Conservation (phyloP, 2,329 filamentous ascomycete genomes). For the Cercospora sp. region DNA sequence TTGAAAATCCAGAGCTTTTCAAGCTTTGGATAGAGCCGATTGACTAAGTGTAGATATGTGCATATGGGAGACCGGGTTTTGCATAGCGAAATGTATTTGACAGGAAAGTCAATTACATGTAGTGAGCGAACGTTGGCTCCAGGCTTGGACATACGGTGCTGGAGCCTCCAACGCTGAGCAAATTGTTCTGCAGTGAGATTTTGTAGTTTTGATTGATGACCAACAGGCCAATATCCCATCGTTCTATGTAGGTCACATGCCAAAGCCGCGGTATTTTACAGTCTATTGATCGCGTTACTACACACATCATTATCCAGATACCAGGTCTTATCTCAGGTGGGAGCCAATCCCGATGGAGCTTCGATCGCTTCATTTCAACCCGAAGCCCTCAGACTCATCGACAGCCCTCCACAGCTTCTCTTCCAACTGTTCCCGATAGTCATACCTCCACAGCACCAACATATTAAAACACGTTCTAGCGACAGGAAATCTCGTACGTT, state of each 20-base stretch:
- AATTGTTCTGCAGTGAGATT: background rate
- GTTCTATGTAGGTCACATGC: background rate
- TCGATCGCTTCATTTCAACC: constrained; percentile 63
- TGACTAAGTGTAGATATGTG: background rate
- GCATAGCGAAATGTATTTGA: background rate
- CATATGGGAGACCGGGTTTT: background rate
- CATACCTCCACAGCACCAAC: constrained; percentile 73
- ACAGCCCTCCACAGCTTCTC: constrained; percentile 79
- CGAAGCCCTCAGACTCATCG: constrained; percentile 88
- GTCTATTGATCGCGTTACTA: background rate
- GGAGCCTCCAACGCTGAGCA: no score
- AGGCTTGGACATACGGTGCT: background rate
- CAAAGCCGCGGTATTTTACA: background rate
- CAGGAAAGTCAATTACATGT: background rate
- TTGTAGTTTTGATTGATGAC: background rate
- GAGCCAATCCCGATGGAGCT: background rate
- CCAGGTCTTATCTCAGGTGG: background rate
- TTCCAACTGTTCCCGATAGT: constrained; percentile 65
- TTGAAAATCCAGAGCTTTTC: background rate
- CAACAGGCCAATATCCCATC: background rate
- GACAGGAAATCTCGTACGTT: constrained; percentile 73
- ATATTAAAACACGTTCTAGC: constrained; percentile 92
- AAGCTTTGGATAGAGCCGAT: background rate
- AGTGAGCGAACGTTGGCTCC: background rate
- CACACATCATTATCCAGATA: background rate